These are phyloP conservation scores for Globisporangium cystogenes DNA, from an alignment of 352 stramenopile genomes.

Conservation along the genomic window DNA sequence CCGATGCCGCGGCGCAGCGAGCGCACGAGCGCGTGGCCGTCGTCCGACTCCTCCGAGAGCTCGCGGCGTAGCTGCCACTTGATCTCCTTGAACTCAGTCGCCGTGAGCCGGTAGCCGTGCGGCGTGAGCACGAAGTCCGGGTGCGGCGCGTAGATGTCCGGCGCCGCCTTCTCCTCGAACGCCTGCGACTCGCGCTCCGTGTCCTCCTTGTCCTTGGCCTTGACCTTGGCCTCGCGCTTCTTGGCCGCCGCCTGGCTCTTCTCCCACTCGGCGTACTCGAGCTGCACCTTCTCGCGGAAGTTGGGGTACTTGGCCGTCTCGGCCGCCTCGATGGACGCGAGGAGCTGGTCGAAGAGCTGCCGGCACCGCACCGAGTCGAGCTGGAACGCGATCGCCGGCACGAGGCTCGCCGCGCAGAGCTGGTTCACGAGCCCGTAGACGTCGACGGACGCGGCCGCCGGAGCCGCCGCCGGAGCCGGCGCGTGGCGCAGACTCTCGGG, in stretches of 20 bases:
- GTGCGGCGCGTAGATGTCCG: conserved; percentile 95
- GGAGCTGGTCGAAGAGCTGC: conserved; percentile 79
- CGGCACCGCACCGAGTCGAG: conserved; percentile 85
- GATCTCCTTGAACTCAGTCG: conserved; percentile 90
- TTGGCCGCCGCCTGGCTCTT: conserved; percentile 89
- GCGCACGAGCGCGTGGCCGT: conserved; percentile 74
- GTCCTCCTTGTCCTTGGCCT: conserved; percentile 90
- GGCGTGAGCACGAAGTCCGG: conserved; percentile 97
- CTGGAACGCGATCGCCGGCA: conserved; percentile 86
- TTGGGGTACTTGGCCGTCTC: conserved; percentile 75
- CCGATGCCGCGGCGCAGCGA: conserved; percentile 95
- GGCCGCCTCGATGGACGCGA: conserved; percentile 65
- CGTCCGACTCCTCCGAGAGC: conserved; percentile 75
- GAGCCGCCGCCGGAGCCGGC: conserved; percentile 44
- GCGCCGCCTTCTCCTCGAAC: conserved; percentile 76
- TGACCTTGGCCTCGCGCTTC: conserved; percentile 91
- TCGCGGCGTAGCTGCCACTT: conserved; percentile 83
- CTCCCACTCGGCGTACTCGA: conserved; percentile 88
- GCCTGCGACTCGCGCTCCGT: conserved; percentile 74
- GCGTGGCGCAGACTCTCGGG: conserved; percentile 57
- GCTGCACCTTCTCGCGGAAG: conserved; percentile 92
- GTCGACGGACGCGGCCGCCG: conserved; percentile 56
- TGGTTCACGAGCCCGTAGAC: conserved; percentile 69
- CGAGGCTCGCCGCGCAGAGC: conserved; percentile 47
- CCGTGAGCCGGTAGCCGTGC: conserved; percentile 91